Conservation (phyloP, 768 basidiomycete genomes). For the Leccinum obscurum region DNA sequence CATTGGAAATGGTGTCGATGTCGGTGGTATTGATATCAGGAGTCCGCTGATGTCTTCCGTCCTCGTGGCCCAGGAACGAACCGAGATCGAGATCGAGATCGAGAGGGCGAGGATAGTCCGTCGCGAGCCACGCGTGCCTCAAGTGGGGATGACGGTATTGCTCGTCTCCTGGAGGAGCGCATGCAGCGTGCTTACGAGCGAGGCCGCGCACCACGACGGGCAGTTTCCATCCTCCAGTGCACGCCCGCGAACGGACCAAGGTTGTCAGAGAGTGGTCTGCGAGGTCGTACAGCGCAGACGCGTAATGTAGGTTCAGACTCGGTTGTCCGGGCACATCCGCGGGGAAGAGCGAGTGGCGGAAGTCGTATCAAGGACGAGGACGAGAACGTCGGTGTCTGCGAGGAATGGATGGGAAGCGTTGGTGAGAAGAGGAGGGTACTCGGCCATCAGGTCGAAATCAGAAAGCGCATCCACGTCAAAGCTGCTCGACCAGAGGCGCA, state of each 20-base stretch:
- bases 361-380: slow-evolving; percentile 56
- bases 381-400: no score
- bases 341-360: slow-evolving; percentile 47
- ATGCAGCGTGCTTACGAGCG: slow-evolving; percentile 46
- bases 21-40: no score
- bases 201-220: slow-evolving; percentile 48
- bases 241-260: slow-evolving; percentile 46
- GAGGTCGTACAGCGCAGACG: slow-evolving; percentile 41
- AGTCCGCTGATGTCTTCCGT: no score
- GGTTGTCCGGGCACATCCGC: neutral
- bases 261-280: slow-evolving; percentile 38
- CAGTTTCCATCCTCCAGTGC: slow-evolving; percentile 62
- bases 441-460: no score
- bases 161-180: slow-evolving; percentile 36
- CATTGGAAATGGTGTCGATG: no score
- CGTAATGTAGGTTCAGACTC: slow-evolving; percentile 39
- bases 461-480: no score
- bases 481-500: no score
- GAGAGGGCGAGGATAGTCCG: slow-evolving; percentile 46
- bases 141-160: slow-evolving; percentile 21
- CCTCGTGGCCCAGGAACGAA: neutral
- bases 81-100: neutral
- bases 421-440: no score
- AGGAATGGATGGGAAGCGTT: no score
- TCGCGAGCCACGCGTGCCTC: slow-evolving; percentile 53